A percentile compares a stretch with the other conserved stretches of the same genome.
phyloP scores from a whole-genome alignment of 495 filamentous ascomycete genomes.

The Trichoderma asperelloides region DNA sequence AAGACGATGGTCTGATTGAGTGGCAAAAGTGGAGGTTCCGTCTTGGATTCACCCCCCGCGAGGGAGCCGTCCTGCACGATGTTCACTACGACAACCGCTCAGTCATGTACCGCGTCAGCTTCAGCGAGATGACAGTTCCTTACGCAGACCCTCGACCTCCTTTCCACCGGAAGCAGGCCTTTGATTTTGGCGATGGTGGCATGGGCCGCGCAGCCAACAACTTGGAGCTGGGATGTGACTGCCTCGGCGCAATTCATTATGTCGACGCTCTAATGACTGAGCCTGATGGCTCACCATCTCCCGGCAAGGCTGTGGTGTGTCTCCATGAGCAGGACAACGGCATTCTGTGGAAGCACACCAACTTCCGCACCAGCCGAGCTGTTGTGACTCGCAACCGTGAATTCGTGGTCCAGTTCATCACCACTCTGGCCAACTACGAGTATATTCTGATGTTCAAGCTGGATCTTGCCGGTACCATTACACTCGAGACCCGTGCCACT shows the following conservation, averaged over 20 bases:
- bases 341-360: conserved; percentile 63
- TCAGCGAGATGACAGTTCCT: conserved; percentile 70
- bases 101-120: conserved; percentile 58
- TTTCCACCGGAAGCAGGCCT: conserved; percentile 60
- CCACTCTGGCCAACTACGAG: conserved; percentile 64
- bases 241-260: conserved; percentile 56
- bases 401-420: conserved; percentile 60
- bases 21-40: conserved; percentile 66
- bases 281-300: conserved; percentile 42
- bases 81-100: conserved; percentile 59
- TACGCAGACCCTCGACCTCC: conserved; percentile 56
- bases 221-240: conserved; percentile 57
- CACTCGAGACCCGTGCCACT: conserved; percentile 67
- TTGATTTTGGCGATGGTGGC: conserved; percentile 61
- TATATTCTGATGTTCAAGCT: conserved; percentile 75
- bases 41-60: conserved; percentile 55
- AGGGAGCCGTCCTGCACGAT: conserved; percentile 56
- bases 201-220: conserved; percentile 61
- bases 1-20: conserved; percentile 35
- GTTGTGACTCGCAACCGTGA: conserved; percentile 53
- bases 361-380: conserved; percentile 54
- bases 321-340: conserved; percentile 62
- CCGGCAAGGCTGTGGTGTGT: conserved; percentile 56
- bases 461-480: conserved; percentile 68
- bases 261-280: conserved; percentile 47